Conservation (phyloP, 2,329 filamentous ascomycete species). For the Calonectria fujianensis region DNA sequence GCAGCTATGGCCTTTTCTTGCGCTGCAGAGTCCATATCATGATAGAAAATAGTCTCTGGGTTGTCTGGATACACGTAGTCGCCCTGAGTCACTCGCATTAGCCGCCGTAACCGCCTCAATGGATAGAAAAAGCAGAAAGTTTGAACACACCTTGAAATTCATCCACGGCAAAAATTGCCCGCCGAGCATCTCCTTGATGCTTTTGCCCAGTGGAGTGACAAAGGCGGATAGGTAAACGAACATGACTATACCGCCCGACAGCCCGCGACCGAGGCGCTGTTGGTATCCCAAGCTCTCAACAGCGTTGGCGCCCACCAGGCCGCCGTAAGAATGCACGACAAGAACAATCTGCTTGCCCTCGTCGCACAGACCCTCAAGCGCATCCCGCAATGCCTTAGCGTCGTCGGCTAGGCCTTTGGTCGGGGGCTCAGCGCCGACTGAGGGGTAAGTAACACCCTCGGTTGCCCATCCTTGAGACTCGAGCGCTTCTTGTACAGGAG, state of each 20-base stretch:
- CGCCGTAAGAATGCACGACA: constrained; percentile 66
- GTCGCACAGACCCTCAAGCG: constrained; percentile 56
- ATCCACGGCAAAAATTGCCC: constrained; percentile 55
- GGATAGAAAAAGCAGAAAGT: neutral
- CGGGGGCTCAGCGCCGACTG: constrained; percentile 57
- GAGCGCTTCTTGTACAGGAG: constrained; percentile 56
- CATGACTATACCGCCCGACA: constrained; percentile 62
- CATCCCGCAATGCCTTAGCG: constrained; percentile 55
- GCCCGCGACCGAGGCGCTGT: constrained; percentile 56
- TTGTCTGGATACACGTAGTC: constrained; percentile 42
- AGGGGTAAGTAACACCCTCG: constrained; percentile 57
- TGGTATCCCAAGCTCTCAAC: constrained; percentile 60
- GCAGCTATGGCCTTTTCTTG: constrained; percentile 39
- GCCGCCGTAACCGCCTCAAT: neutral
- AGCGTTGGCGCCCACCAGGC: constrained; percentile 62
- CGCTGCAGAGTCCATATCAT: constrained; percentile 46
- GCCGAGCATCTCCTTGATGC: constrained; percentile 53
- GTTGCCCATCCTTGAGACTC: constrained; percentile 57
- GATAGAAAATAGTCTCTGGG: constrained; percentile 50
- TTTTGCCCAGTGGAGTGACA: constrained; percentile 55
- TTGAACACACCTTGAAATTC: constrained; percentile 49
- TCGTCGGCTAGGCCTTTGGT: constrained; percentile 57
- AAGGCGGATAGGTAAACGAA: constrained; percentile 61
- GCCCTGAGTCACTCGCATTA: constrained; percentile 29
- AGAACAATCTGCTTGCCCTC: constrained; percentile 64